Evolutionary conservation across 495 filamentous ascomycete species (phyloP).

Genomic region (Symbiotaphrina buchneri): DNA sequence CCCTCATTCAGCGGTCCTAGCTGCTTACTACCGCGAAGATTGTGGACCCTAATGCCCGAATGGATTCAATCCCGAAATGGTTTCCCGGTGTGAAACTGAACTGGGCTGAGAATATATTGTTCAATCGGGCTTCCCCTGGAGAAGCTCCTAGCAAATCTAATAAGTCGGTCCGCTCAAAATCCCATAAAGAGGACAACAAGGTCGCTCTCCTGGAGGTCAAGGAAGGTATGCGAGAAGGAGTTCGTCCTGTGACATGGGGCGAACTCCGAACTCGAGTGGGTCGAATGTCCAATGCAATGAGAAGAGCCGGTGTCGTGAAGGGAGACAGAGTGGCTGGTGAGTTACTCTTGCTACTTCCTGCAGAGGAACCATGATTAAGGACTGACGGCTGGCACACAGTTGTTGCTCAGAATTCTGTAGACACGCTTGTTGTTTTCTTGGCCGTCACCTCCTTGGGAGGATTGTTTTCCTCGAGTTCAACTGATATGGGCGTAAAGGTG

Average conservation of each 20-base stretch:
- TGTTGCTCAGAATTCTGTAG: conserved; percentile 49
- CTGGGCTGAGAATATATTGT: conserved; percentile 38
- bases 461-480: conserved; percentile 47
- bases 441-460: conserved; percentile 43
- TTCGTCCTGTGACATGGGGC: conserved; percentile 35
- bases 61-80: conserved; percentile 47
- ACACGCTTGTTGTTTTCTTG: conserved; percentile 42
- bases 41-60: conserved; percentile 42
- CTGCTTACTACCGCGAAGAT: conserved; percentile 9
- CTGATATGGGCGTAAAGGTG: conserved; percentile 50
- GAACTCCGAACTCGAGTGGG: conserved; percentile 33
- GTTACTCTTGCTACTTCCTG: neutral
- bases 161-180: conserved; percentile 14
- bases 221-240: conserved; percentile 37
- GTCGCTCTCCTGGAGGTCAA: conserved; percentile 48
- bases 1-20: conserved; percentile 1
- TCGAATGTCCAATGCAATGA: conserved; percentile 34
- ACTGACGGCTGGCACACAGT: conserved; percentile 10
- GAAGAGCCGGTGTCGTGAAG: conserved; percentile 32
- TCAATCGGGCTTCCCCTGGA: conserved; percentile 15
- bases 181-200: conserved; percentile 44
- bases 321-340: conserved; percentile 41
- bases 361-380: too few species aligned
- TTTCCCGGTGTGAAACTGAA: conserved; percentile 41
- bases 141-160: conserved; percentile 8